Conservation (phyloP, 2,329 filamentous ascomycete genomes). For the Pseudofabraea citricarpa region DNA sequence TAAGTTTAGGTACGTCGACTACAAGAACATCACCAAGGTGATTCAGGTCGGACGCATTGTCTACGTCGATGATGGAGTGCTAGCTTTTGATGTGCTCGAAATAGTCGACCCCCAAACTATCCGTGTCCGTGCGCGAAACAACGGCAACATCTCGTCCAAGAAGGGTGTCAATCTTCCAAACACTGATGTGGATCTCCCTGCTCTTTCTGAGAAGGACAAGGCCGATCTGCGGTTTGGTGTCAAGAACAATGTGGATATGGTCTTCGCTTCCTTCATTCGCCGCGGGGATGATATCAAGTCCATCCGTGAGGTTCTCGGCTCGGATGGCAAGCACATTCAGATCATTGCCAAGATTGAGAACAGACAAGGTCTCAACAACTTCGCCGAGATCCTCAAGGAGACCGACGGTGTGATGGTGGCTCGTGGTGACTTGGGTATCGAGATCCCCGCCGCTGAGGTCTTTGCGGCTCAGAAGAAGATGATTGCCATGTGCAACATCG, state of each 20-base stretch:
- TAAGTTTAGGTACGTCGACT: conserved; percentile 86
- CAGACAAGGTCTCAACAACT: conserved; percentile 99
- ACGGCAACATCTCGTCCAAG: conserved; percentile 96
- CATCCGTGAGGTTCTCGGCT: conserved; percentile 86
- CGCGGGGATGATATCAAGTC: conserved; percentile 86
- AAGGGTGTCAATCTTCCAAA: conserved; percentile 99
- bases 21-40: conserved; percentile 99
- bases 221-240: conserved; percentile 90
- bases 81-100: conserved; percentile 90
- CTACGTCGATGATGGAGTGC: conserved; percentile 97
- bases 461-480: conserved; percentile 99
- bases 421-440: conserved; percentile 96
- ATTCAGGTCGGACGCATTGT: conserved; percentile 87
- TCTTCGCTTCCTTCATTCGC: conserved; percentile 98
- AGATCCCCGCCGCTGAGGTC: conserved; percentile 97
- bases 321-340: conserved; percentile 93
- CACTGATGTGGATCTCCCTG: conserved; percentile 96
- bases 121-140: conserved; percentile 85
- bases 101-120: conserved; percentile 87
- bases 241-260: conserved; percentile 98
- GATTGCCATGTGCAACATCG: conserved; percentile 99
- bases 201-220: conserved; percentile 98
- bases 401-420: conserved; percentile 99
- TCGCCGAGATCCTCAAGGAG: conserved; percentile 90
- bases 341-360: conserved; percentile 99